phyloP scores from a whole-genome alignment of 1,284 basidiomycete species.

The Naganishia liquefaciens region DNA sequence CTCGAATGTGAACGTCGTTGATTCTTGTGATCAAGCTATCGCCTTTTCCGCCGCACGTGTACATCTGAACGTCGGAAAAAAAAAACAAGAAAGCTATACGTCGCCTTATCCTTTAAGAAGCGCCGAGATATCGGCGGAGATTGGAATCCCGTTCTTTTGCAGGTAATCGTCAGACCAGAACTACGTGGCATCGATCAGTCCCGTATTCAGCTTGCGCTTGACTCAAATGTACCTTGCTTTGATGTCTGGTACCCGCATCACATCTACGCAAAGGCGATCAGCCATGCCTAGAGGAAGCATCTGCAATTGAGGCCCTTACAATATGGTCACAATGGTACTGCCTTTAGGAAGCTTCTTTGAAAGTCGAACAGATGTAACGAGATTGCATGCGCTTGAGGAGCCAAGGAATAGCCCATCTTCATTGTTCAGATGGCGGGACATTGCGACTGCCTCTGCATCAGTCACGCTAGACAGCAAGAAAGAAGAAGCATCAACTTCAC shows the following conservation, averaged over 20 bases:
- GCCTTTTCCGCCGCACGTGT: no score
- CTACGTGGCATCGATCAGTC: slow-evolving; percentile 8
- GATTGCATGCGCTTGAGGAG: slow-evolving; percentile 93
- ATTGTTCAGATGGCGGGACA: slow-evolving; percentile 84
- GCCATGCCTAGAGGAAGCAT: neutral
- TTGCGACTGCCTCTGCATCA: slow-evolving; percentile 84
- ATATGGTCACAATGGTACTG: slow-evolving; percentile 77
- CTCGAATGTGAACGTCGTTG: no score
- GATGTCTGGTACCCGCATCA: slow-evolving; percentile 80
- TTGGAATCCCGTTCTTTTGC: slow-evolving; percentile 62
- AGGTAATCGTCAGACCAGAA: slow-evolving; percentile 79
- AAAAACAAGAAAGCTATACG: neutral
- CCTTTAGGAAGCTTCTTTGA: slow-evolving; percentile 64
- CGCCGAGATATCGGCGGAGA: slow-evolving; percentile 48
- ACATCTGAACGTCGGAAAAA: no score
- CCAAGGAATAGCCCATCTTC: slow-evolving; percentile 94
- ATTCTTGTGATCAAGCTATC: no score
- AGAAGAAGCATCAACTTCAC: neutral
- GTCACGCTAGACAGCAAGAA: slow-evolving; percentile 63
- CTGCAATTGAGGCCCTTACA: slow-evolving; percentile 59
- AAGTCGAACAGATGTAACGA: slow-evolving; percentile 81
- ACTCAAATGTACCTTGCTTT: slow-evolving; percentile 70
- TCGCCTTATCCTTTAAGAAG: neutral
- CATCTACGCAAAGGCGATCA: slow-evolving; percentile 59
- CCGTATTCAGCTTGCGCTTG: neutral